phyloP scores from a whole-genome alignment of 768 basidiomycete genomes.

The Boletus sp. region DNA sequence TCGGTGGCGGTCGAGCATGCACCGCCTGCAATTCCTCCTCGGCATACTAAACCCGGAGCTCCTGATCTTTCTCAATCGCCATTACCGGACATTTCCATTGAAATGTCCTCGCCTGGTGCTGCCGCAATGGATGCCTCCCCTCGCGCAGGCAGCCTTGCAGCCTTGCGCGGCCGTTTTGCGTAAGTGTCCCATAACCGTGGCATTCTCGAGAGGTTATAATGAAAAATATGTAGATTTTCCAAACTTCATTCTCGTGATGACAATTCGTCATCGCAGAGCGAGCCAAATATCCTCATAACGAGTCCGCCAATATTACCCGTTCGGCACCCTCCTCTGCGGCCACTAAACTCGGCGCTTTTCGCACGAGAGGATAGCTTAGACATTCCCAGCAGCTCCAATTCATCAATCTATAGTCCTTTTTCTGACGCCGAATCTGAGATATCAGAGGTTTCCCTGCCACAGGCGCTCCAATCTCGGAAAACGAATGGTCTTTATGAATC shows the following conservation, averaged over 20 bases:
- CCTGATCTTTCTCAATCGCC: constrained; percentile 5
- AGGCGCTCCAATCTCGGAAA: constrained; percentile 5
- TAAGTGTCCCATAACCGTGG: constrained; percentile 3
- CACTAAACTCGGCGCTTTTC: constrained; percentile 17
- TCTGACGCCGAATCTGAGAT: constrained; percentile 31
- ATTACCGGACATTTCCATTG: constrained; percentile 1
- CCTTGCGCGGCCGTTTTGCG: constrained; percentile 37
- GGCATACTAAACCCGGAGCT: constrained; percentile 11
- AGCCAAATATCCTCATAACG: constrained; percentile 25
- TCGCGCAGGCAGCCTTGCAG: constrained; percentile 33
- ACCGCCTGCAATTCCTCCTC: constrained; percentile 18
- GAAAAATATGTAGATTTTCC: constrained; percentile 7
- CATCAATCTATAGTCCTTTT: constrained; percentile 29
- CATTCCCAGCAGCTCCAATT: constrained; percentile 15
- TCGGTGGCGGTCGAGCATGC: constrained; percentile 8
- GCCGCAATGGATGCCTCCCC: constrained; percentile 3
- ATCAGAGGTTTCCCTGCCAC: constrained; percentile 19
- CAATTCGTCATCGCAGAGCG: constrained; percentile 16
- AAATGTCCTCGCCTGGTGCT: not conserved
- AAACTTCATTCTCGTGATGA: constrained; percentile 13
- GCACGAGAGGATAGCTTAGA: constrained; percentile 23
- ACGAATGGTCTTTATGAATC: constrained; percentile 3
- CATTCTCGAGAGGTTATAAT: not conserved
- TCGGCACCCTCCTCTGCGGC: constrained; percentile 22
- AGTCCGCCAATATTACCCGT: constrained; percentile 19